A percentile compares a stretch with the other conserved stretches of the same genome.
Conservation (phyloP, 345 rosid genomes). For the Syzygium jambos region DNA sequence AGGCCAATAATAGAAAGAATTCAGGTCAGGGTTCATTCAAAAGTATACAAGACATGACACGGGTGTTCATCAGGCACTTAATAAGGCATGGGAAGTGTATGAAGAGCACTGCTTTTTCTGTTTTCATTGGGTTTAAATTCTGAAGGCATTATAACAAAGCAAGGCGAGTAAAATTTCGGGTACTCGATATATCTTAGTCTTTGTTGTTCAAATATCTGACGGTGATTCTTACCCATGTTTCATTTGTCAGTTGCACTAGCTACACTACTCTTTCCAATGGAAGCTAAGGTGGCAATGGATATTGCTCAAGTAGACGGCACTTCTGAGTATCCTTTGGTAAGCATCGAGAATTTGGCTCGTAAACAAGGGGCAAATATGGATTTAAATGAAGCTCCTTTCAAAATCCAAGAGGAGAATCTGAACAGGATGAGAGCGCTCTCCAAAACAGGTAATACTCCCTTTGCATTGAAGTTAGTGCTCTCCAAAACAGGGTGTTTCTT, state of each 20-base stretch:
- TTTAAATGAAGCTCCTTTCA: constrained; percentile 58
- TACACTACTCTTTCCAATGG: constrained; percentile 68
- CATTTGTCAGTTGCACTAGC: constrained; percentile 63
- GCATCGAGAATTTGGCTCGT: constrained; percentile 18
- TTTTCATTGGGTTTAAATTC: background rate
- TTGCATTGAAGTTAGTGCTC: constrained; percentile 13
- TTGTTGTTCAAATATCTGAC: background rate
- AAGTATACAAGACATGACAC: background rate
- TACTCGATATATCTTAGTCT: background rate
- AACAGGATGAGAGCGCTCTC: constrained; percentile 55
- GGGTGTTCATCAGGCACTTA: background rate
- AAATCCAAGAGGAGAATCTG: constrained; percentile 61
- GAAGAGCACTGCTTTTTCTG: background rate
- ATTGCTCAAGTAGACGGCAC: constrained; percentile 53
- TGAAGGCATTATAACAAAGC: background rate
- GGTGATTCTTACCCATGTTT: background rate
- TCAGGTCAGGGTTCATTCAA: background rate
- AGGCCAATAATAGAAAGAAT: background rate
- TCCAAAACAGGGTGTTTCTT: constrained; percentile 22
- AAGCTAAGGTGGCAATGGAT: constrained; percentile 66
- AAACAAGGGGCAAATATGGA: constrained; percentile 41
- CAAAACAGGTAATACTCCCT: constrained; percentile 42
- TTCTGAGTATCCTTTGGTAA: constrained; percentile 48
- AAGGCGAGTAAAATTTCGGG: background rate
- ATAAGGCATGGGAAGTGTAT: background rate